Conservation (phyloP, 805 yeast species). For the Brettanomyces anomalus region DNA sequence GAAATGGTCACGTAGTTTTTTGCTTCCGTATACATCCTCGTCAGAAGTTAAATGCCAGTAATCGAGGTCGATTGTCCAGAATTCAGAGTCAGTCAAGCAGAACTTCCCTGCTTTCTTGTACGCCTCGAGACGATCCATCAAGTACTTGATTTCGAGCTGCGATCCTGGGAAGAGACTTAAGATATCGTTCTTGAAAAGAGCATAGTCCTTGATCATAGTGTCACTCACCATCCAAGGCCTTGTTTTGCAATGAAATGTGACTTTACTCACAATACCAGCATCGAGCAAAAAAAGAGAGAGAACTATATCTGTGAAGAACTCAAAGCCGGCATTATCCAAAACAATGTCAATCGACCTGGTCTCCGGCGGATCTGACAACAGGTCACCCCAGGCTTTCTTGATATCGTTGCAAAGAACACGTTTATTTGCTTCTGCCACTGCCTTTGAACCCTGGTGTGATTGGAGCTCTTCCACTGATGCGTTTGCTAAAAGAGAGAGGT, state of each 20-base stretch:
- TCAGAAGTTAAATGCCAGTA: slow-evolving; percentile 58
- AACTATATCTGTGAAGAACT: slow-evolving; percentile 77
- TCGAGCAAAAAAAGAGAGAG: slow-evolving; percentile 62
- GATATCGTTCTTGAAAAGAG: slow-evolving; percentile 48
- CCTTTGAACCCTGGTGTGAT: slow-evolving; percentile 84
- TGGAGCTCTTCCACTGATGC: slow-evolving; percentile 86
- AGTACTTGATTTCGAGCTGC: slow-evolving; percentile 36
- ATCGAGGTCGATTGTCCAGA: slow-evolving; percentile 80
- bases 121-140: slow-evolving; percentile 36
- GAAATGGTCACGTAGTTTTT: slow-evolving; percentile 52
- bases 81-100: slow-evolving; percentile 49
- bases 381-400: slow-evolving; percentile 51
- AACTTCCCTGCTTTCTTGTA: slow-evolving; percentile 40
- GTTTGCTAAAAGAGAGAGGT: slow-evolving; percentile 78
- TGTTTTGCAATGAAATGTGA: slow-evolving; percentile 79
- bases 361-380: slow-evolving; percentile 21
- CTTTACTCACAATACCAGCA: slow-evolving; percentile 48
- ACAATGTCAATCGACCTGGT: slow-evolving; percentile 66
- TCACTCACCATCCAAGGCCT: slow-evolving; percentile 98
- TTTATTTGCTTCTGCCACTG: slow-evolving; percentile 71
- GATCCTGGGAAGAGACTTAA: slow-evolving; percentile 43
- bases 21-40: slow-evolving; percentile 50
- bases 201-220: slow-evolving; percentile 77
- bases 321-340: slow-evolving; percentile 92
- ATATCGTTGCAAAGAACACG: slow-evolving; percentile 74